Conservation (phyloP, 208 protist species). For the Leishmania amazonensis region DNA sequence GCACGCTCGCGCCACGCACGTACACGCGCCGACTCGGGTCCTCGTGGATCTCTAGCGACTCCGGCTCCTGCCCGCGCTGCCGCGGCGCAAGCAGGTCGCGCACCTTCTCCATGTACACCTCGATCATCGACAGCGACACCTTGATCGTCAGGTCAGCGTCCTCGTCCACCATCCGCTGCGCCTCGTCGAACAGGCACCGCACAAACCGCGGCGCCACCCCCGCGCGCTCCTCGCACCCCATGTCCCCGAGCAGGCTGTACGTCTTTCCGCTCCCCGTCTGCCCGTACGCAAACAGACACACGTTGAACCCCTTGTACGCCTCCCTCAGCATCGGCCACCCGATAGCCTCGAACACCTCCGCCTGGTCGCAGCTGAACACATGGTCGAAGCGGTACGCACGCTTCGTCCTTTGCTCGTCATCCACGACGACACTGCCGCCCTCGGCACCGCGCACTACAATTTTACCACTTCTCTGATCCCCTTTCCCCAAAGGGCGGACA, state of each 20-base stretch:
- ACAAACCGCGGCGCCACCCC: conserved; percentile 48
- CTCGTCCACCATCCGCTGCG: conserved; percentile 48
- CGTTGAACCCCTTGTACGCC: conserved; percentile 85
- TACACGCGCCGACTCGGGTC: conserved; percentile 64
- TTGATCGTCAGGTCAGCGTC: conserved; percentile 54
- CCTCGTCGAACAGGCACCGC: conserved; percentile 45
- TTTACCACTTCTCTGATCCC: conserved; percentile 21
- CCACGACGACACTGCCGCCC: conserved; percentile 17
- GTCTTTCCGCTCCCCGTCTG: conserved; percentile 84
- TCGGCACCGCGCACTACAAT: conserved; percentile 11
- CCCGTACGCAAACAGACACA: conserved; percentile 81
- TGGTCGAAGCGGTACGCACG: conserved; percentile 44
- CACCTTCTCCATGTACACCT: conserved; percentile 84
- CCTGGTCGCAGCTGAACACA: conserved; percentile 51
- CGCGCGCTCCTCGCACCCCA: conserved; percentile 32
- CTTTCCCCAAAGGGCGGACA: conserved; percentile 19
- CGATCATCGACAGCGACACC: conserved; percentile 80
- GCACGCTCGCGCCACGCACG: conserved; percentile 62
- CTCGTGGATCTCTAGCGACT: conserved; percentile 74
- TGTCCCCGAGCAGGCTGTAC: conserved; percentile 72
- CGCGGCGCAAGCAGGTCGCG: conserved; percentile 70
- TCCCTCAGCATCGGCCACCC: conserved; percentile 80
- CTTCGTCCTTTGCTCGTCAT: conserved; percentile 30
- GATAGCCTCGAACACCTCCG: conserved; percentile 70
- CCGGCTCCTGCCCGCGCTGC: conserved; percentile 70